Evolutionary conservation across 148 eudicot species (phyloP).

Genomic region (Cornus suecica): DNA sequence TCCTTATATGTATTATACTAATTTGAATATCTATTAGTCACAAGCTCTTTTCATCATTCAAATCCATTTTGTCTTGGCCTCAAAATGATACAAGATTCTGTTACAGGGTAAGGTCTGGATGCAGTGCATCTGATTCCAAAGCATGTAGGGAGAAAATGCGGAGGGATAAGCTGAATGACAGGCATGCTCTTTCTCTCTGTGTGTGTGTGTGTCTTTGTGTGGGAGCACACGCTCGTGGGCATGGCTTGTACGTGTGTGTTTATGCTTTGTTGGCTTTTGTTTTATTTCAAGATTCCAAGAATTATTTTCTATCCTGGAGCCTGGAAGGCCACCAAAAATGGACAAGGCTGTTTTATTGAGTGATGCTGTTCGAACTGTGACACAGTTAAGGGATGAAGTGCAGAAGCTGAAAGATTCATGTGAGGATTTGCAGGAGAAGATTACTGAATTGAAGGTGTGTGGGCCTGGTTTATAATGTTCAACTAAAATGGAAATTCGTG

Average conservation of each 20-base stretch:
- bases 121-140: constrained; percentile 33
- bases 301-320: constrained; percentile 49
- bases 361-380: constrained; percentile 60
- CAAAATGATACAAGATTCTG: not conserved
- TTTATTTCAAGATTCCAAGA: constrained; percentile 46
- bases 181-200: constrained; percentile 19
- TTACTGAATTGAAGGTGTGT: constrained; percentile 61
- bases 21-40: not conserved
- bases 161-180: constrained; percentile 39
- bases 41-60: not conserved
- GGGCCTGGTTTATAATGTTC: not conserved
- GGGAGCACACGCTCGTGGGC: too few relatives aligned
- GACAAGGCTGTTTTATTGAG: constrained; percentile 55
- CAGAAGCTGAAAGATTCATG: constrained; percentile 45
- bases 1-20: not conserved
- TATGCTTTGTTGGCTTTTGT: not conserved
- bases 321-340: constrained; percentile 52
- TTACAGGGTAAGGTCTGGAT: constrained; percentile 33
- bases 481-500: too few relatives aligned
- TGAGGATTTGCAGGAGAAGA: constrained; percentile 39
- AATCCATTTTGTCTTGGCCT: not conserved
- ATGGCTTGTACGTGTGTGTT: not conserved
- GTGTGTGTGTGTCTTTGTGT: not conserved
- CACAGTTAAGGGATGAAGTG: constrained; percentile 48
- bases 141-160: constrained; percentile 54